Conservation (phyloP, 2,329 filamentous ascomycete species). For the Sporothrix dimorphospora region DNA sequence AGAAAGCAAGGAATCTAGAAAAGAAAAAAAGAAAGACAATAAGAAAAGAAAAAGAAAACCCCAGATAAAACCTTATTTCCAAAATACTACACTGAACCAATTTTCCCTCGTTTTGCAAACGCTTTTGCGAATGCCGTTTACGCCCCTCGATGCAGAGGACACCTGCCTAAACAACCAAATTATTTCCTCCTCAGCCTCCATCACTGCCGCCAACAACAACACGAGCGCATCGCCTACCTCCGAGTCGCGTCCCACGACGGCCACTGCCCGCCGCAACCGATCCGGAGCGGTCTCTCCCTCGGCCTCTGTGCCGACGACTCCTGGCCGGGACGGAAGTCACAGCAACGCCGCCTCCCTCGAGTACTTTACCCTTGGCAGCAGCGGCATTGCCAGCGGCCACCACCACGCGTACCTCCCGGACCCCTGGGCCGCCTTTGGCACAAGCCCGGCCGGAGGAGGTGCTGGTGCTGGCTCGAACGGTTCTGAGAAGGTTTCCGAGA, state of each 20-base stretch:
- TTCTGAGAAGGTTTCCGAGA: neutral
- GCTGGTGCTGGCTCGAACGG: neutral
- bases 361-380: conserved; percentile 26
- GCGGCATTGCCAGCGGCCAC: conserved; percentile 27
- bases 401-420: conserved; percentile 29
- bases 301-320: neutral
- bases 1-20: conserved; percentile 28
- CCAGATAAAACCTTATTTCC: neutral
- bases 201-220: neutral
- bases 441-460: neutral
- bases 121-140: conserved; percentile 39
- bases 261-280: neutral
- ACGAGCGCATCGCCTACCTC: neutral
- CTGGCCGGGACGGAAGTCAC: neutral
- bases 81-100: neutral
- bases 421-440: conserved; percentile 25
- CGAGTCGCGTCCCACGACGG: neutral
- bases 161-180: conserved; percentile 45
- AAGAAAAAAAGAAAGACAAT: conserved; percentile 12
- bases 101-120: neutral
- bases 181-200: neutral
- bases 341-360: neutral
- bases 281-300: conserved; percentile 5
- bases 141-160: conserved; percentile 44
- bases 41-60: neutral